phyloP scores from a whole-genome alignment of 2,329 filamentous ascomycete genomes.

The Lasiodiplodia sp. region DNA sequence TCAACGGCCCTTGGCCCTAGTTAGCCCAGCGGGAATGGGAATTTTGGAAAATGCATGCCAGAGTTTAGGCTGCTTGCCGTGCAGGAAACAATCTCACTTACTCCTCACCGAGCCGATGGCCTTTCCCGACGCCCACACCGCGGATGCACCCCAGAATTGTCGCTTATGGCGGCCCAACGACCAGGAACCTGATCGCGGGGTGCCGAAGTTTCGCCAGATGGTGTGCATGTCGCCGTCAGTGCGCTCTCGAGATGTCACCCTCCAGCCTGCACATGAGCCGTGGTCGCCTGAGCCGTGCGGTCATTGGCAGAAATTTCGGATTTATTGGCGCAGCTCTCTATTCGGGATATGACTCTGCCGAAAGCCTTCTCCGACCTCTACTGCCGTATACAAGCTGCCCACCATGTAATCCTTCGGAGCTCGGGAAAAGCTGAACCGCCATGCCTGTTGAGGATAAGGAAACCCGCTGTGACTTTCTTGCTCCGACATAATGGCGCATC shows the following conservation, averaged over 20 bases:
- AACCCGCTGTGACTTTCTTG: neutral
- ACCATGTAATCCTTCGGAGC: slow-evolving; percentile 6
- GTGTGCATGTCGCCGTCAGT: neutral
- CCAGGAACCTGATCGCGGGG: slow-evolving; percentile 12
- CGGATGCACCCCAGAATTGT: slow-evolving; percentile 16
- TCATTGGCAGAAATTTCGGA: slow-evolving; percentile 17
- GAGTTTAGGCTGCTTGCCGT: neutral
- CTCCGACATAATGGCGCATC: slow-evolving; percentile 6
- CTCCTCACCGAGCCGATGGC: neutral
- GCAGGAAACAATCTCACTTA: neutral
- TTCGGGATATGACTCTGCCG: slow-evolving; percentile 4
- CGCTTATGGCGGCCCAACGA: slow-evolving; percentile 16
- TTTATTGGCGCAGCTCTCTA: slow-evolving; percentile 10
- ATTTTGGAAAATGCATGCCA: neutral
- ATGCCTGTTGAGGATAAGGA: slow-evolving; percentile 8
- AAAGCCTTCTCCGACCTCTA: neutral
- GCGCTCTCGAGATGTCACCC: slow-evolving; percentile 27
- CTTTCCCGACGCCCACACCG: neutral
- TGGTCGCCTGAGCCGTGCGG: slow-evolving; percentile 7
- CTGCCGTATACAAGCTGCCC: neutral
- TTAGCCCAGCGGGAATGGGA: neutral
- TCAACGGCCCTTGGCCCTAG: neutral
- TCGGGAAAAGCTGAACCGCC: neutral
- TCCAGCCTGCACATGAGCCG: slow-evolving; percentile 1
- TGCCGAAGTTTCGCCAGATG: slow-evolving; percentile 17